phyloP scores from a whole-genome alignment of 2,329 filamentous ascomycete species.

The Alternaria longipes region DNA sequence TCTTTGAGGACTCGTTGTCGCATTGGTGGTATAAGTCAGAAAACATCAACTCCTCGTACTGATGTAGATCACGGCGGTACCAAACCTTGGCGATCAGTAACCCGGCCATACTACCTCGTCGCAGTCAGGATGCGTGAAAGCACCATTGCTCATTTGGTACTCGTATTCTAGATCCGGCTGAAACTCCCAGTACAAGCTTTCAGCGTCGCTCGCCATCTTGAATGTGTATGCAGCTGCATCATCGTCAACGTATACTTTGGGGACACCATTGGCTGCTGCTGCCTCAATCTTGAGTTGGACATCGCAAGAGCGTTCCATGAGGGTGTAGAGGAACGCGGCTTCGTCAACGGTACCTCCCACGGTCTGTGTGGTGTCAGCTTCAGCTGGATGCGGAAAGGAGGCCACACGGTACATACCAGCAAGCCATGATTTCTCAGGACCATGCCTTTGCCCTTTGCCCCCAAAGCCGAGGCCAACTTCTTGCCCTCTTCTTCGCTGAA shows the following conservation, averaged over 20 bases:
- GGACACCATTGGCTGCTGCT: constrained; percentile 63
- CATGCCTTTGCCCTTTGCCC: constrained; percentile 67
- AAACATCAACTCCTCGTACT: background rate
- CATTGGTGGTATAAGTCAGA: background rate
- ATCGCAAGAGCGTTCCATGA: constrained; percentile 74
- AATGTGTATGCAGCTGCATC: constrained; percentile 65
- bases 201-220: constrained; percentile 58
- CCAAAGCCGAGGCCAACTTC: constrained; percentile 70
- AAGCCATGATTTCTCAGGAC: constrained; percentile 78
- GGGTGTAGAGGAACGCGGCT: constrained; percentile 73
- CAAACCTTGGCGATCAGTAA: background rate
- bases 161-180: constrained; percentile 62
- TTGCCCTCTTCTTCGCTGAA: constrained; percentile 70
- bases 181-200: constrained; percentile 62
- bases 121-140: constrained; percentile 28
- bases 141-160: constrained; percentile 40
- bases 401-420: constrained; percentile 49
- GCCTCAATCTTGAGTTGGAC: constrained; percentile 75
- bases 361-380: constrained; percentile 52
- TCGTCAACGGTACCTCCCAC: constrained; percentile 78
- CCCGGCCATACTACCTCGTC: constrained; percentile 20
- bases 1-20: background rate
- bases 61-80: background rate
- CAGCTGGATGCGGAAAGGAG: background rate
- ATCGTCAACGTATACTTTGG: constrained; percentile 64